These are phyloP conservation scores for Kluyveromyces sp. DNA, from an alignment of 1,139 yeast genomes.

Conservation along the genomic window DNA sequence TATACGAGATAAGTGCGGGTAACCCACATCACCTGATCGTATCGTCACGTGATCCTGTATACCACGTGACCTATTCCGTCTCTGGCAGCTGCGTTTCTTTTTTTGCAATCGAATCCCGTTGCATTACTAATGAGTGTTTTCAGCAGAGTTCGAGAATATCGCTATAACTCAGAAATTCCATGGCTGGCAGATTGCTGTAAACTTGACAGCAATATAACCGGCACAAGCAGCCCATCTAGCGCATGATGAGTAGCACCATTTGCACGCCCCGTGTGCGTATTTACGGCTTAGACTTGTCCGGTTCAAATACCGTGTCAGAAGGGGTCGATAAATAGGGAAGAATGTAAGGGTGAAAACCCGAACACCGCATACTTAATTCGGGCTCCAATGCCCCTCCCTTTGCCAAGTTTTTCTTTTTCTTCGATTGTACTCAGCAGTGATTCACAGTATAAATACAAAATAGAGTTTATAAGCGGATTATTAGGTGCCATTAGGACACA, in stretches of 20 bases:
- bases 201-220: too few relatives aligned
- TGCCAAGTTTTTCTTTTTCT: not conserved
- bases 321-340: not conserved
- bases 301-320: not conserved
- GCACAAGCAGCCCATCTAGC: not conserved
- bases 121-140: not conserved
- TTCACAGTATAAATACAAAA: not conserved
- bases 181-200: too few relatives aligned
- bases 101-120: too few relatives aligned
- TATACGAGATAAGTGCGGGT: not conserved
- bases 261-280: too few relatives aligned
- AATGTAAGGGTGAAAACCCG: not conserved
- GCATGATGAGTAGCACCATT: not conserved
- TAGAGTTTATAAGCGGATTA: too few relatives aligned
- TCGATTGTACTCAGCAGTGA: not conserved
- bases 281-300: too few relatives aligned
- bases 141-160: not conserved
- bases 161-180: too few relatives aligned
- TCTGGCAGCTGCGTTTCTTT: not conserved
- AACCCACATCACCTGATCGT: not conserved
- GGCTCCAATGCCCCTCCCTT: constrained; percentile 2
- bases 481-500: not conserved
- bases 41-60: too few relatives aligned
- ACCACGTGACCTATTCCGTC: not conserved
- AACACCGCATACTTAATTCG: not conserved